Base-by-base conservation (phyloP, 441 rosid genomes). In the Euphorbia schlechtendalii region DNA sequence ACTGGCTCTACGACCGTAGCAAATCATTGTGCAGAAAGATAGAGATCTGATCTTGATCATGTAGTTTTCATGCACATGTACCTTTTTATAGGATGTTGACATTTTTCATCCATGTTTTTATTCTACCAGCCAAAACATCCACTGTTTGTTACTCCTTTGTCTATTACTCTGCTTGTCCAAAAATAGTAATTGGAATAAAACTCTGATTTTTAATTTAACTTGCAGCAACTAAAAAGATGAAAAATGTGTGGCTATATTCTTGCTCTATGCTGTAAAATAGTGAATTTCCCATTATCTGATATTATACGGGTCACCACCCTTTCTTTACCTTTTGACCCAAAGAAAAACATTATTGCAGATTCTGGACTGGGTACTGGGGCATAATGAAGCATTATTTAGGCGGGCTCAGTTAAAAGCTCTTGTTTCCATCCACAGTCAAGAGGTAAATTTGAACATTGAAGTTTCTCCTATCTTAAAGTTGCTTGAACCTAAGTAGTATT, bases 371-470 rank as follows among this genome's bases (percentile, higher is more conserved):
- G 88, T 86, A 24, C 54, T 91, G 77, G 99, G 99, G 64, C 99
- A 89, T 73, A 80, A 89, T 63, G 96, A 91, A 54, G 92, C 92
- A 24, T 70, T 94, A 55, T 94, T 94, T 78, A 80, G 99, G 80
- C 86, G 99, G 64, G 89, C 99, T 63, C 96, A 94, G 80, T 77
- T 94, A 64, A 94, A 94, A 77, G 98, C 86, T 73, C 94, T 94
- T 61, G 99, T 94, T 69, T 81, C 93, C 51, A 91, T 94, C 77
- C 99, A 91, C 59, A 14, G 96, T 78, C 81, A 86, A 80, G 99
- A 94, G 97, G 99, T 91, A 83, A 68, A 62, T n/a, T 56, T 57
- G 54, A 32, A 52, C 46, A 15, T 22, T 46, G 53, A 59, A 27
- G 21, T 24, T 38, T 20, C 14, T 43, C 30, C 21, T 41, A 56